Evolutionary conservation across 768 basidiomycete species (phyloP), one percentile per base, ranked within the genome.

Genomic region (Pluteus cervinus): DNA sequence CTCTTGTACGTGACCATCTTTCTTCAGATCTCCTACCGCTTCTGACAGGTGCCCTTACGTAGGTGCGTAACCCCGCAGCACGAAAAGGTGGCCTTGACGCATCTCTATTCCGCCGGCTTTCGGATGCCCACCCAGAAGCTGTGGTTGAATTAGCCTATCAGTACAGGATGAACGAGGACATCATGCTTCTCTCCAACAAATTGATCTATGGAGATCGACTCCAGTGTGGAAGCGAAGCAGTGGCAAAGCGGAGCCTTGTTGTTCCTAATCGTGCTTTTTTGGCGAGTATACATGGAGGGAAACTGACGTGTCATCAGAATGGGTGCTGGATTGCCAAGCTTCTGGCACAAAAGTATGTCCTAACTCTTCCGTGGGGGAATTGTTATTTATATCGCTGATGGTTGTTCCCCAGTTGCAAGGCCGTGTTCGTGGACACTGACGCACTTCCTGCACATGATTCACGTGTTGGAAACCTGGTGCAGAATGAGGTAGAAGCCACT

Each of bases 101-200:
- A 1, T 92, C 88, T 0, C 70, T 98, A 4, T 99, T 99, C 68
- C 77, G 87, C 28, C 75, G 79, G 2, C 75, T 99, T 4, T 91
- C 89, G 0, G 83, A 90, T 28, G 80, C 87, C 0, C 89, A 97
- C 50, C 88, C 89, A 0, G 63, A 81, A 15, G 79, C 91, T 2
- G 86, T 96, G 22, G 77, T 86, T 16, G 87, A 96, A 46, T 73
- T 99, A 29, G 71, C 76, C 1, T 71, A 84, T 40, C 96, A 99
- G 54, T 99, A 98, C 54, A 73, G 96, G 30, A 98, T 98, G 96
- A 97, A 94, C 57, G 76, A 76, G 39, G 91, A 94, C 43, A 96
- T 98, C 54, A 97, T 97, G 93, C 54, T 74, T 7, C 65, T 98
- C 7, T 88, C 87, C 2, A 98, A 97, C 57, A 70, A 68, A 39